These are phyloP conservation scores for Barnettozyma hawaiiensis DNA, from an alignment of 1,139 yeast genomes.

Conservation along the genomic window DNA sequence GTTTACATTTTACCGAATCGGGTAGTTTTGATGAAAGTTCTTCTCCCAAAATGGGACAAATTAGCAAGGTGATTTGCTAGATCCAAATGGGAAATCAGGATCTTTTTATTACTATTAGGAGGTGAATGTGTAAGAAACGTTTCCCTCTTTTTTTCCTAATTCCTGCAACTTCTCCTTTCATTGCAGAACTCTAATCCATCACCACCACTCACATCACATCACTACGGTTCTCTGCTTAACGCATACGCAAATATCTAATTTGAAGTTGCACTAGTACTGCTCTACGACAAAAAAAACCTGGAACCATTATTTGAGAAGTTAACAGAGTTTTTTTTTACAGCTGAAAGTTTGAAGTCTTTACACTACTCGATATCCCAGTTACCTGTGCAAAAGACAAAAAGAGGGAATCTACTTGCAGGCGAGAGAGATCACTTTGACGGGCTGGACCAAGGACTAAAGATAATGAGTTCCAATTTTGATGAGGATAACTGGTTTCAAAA, in stretches of 20 bases:
- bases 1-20: constrained; percentile 11
- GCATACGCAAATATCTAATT: too few relatives aligned
- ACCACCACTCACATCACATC: too few relatives aligned
- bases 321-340: background rate
- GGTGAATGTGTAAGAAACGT: background rate
- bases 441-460: constrained; percentile 6
- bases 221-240: too few relatives aligned
- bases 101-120: background rate
- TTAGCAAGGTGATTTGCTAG: background rate
- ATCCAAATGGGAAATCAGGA: background rate
- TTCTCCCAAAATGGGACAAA: background rate
- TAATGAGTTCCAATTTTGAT: constrained; percentile 9
- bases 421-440: constrained; percentile 9
- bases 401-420: constrained; percentile 12
- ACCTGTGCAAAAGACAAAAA: too few relatives aligned
- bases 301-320: background rate
- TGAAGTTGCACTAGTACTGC: too few relatives aligned
- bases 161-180: too few relatives aligned
- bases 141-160: background rate
- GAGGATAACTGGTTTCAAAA: constrained; percentile 11
- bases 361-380: too few relatives aligned
- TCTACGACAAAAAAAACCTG: too few relatives aligned
- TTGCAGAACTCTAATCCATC: too few relatives aligned
- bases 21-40: constrained; percentile 1
- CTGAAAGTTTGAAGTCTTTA: background rate